These are phyloP conservation scores for Fraxinus sp. DNA, from an alignment of 305 asterid genomes.

Conservation along the genomic window DNA sequence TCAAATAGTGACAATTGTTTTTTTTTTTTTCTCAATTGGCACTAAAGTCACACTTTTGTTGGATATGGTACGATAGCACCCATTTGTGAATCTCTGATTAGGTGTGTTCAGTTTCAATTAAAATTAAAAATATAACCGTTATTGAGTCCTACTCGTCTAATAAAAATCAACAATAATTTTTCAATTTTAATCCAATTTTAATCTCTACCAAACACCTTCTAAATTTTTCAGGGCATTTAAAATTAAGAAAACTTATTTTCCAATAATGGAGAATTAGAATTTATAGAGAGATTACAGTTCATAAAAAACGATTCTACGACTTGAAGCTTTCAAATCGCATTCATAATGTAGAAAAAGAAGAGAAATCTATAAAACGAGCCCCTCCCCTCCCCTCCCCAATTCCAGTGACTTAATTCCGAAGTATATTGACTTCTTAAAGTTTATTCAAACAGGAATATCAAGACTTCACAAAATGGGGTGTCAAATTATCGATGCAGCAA, in stretches of 20 bases:
- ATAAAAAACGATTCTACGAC: too few species aligned
- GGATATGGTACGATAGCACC: neutral
- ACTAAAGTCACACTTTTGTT: neutral
- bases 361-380: neutral
- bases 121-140: too few species aligned
- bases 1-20: neutral
- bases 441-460: neutral
- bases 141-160: too few species aligned
- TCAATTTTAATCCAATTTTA: too few species aligned
- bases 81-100: neutral
- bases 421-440: neutral
- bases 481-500: neutral
- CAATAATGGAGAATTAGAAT: neutral
- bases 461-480: neutral
- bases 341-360: neutral
- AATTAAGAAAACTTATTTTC: neutral
- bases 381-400: too few species aligned
- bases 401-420: too few species aligned
- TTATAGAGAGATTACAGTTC: neutral
- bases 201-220: too few species aligned
- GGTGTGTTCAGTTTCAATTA: too few species aligned
- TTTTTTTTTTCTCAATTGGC: neutral
- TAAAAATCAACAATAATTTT: too few species aligned
- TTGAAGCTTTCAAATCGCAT: neutral
- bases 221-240: neutral